Evolutionary conservation across 345 rosid genomes (phyloP).

Genomic region (Sisymbrium altissimum): DNA sequence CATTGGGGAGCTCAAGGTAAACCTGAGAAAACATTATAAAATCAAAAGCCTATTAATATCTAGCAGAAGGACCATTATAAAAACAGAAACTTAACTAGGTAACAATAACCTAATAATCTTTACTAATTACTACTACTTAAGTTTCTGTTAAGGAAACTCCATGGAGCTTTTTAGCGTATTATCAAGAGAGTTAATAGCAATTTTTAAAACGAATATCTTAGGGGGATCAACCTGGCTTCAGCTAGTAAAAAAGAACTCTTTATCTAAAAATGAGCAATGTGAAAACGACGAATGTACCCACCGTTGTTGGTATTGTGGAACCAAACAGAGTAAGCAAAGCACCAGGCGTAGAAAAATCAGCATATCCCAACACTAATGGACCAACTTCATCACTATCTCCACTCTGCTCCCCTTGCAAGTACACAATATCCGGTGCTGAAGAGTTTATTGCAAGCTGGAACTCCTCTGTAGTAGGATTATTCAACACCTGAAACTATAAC

Average conservation of each 20-base stretch:
- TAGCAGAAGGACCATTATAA: neutral
- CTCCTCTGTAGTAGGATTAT: conserved; percentile 66
- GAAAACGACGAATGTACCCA: conserved; percentile 40
- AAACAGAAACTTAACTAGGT: neutral
- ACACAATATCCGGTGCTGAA: conserved; percentile 65
- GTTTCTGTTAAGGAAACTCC: neutral
- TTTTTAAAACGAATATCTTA: neutral
- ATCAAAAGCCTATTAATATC: conserved; percentile 4
- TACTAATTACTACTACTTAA: neutral
- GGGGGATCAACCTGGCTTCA: neutral
- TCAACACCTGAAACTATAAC: conserved; percentile 79
- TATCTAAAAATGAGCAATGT: neutral
- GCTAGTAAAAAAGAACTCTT: neutral
- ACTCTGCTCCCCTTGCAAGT: conserved; percentile 71
- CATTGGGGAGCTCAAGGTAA: conserved; percentile 76
- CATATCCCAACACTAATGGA: conserved; percentile 54
- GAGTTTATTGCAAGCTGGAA: conserved; percentile 58
- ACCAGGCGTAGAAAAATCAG: conserved; percentile 72
- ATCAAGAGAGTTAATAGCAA: neutral
- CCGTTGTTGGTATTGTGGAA: conserved; percentile 76
- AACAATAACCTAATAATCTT: neutral
- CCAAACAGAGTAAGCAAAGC: conserved; percentile 64
- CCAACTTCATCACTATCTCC: conserved; percentile 74
- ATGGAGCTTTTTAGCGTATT: neutral
- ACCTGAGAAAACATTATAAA: conserved; percentile 46